Conservation (phyloP, 2,329 filamentous ascomycete species). For the Lachnellula occidentalis region DNA sequence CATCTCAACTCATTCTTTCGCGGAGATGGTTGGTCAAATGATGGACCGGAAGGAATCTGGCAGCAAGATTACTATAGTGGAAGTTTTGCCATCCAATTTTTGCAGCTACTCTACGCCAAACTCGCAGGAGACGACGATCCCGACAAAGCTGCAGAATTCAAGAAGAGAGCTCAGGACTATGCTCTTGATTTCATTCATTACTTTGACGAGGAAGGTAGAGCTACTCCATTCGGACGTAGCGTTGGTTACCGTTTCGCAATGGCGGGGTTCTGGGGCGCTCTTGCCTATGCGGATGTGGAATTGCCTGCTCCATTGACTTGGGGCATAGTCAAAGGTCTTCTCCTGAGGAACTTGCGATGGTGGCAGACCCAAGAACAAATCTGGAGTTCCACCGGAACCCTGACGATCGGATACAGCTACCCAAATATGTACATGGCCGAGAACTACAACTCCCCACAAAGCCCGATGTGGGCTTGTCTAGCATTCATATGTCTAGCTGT, state of each 20-base stretch:
- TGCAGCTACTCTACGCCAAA: constrained; percentile 72
- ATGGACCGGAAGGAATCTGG: constrained; percentile 71
- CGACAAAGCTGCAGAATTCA: constrained; percentile 62
- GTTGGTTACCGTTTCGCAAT: constrained; percentile 81
- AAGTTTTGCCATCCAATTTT: constrained; percentile 75
- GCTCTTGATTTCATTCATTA: constrained; percentile 71
- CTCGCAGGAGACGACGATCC: constrained; percentile 63
- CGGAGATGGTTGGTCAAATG: constrained; percentile 78
- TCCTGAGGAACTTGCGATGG: constrained; percentile 70
- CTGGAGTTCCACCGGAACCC: constrained; percentile 67
- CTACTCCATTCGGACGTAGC: constrained; percentile 72
- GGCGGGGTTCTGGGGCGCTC: constrained; percentile 76
- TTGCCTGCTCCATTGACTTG: constrained; percentile 67
- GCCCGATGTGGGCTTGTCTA: constrained; percentile 70
- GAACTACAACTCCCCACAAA: constrained; percentile 76
- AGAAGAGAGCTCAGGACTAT: constrained; percentile 57
- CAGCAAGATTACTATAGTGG: constrained; percentile 86
- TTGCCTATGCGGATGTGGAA: constrained; percentile 71
- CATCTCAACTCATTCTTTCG: constrained; percentile 77
- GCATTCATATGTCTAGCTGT: constrained; percentile 70
- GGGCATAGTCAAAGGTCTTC: constrained; percentile 73
- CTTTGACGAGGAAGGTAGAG: constrained; percentile 65
- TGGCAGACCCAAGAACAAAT: constrained; percentile 73
- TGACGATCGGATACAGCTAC: constrained; percentile 71
- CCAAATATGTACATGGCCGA: constrained; percentile 77